These are phyloP conservation scores for Solanum dulcamara DNA, from an alignment of 257 asterid species.

Conservation along the genomic window DNA sequence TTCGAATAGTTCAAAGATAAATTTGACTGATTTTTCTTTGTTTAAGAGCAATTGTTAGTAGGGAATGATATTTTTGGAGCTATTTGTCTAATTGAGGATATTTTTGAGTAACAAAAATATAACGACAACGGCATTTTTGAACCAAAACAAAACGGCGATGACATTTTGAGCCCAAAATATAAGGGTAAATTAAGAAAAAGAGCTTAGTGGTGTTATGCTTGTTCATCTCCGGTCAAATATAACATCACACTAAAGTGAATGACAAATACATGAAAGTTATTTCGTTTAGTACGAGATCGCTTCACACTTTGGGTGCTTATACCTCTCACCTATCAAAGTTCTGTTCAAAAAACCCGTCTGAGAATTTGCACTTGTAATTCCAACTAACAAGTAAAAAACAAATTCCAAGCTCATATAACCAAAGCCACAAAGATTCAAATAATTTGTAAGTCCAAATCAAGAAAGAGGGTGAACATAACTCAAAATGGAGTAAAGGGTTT, in stretches of 20 bases:
- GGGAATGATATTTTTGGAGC: neutral
- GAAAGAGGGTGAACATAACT: conserved; percentile 20
- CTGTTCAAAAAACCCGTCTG: too few species aligned
- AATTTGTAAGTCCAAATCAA: neutral
- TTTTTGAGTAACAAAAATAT: too few species aligned
- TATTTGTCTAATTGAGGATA: neutral
- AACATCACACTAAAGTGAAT: neutral
- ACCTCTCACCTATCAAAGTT: too few species aligned
- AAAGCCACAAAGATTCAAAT: neutral
- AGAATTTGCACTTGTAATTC: neutral
- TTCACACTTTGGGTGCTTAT: neutral
- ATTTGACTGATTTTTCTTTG: too few species aligned
- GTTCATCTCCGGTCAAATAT: neutral
- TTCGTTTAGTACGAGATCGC: too few species aligned
- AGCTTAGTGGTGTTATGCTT: neutral
- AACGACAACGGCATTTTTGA: neutral
- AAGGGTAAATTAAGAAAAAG: too few species aligned
- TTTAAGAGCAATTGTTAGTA: neutral
- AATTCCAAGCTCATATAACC: neutral
- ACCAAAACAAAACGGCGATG: too few species aligned
- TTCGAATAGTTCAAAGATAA: neutral
- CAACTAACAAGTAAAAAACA: neutral
- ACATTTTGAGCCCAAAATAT: too few species aligned
- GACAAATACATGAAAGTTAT: neutral
- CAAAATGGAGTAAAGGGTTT: conserved; percentile 42